phyloP scores from a whole-genome alignment of 495 filamentous ascomycete genomes.

The Haplographium delicatum region DNA sequence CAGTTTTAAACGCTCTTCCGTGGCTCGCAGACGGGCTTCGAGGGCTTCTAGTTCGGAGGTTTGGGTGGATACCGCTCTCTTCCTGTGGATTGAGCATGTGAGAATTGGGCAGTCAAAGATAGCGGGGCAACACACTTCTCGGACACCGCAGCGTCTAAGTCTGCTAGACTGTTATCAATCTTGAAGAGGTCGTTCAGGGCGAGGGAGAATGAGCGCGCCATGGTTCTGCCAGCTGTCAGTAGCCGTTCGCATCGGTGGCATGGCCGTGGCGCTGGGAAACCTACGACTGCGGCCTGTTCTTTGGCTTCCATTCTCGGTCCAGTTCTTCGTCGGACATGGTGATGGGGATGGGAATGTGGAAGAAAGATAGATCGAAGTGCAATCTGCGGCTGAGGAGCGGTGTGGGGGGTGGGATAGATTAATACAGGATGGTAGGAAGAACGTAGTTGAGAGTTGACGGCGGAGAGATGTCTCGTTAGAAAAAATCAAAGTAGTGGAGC shows the following conservation, averaged over 20 bases:
- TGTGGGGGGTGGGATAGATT: too few species aligned
- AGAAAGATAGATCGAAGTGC: too few species aligned
- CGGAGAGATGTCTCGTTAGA: slow-evolving; percentile 7
- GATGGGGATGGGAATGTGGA: slow-evolving; percentile 50
- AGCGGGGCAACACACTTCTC: slow-evolving; percentile 63
- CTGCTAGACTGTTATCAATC: slow-evolving; percentile 72
- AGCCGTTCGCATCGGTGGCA: background rate
- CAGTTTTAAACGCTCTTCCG: slow-evolving; percentile 70
- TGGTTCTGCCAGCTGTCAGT: slow-evolving; percentile 52
- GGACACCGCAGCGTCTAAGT: slow-evolving; percentile 71
- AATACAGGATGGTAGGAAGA: slow-evolving; percentile 7
- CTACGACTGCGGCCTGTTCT: slow-evolving; percentile 72
- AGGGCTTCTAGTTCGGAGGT: slow-evolving; percentile 78
- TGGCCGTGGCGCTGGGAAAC: slow-evolving; percentile 31
- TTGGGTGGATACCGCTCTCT: slow-evolving; percentile 65
- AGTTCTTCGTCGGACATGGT: slow-evolving; percentile 62
- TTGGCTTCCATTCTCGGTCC: slow-evolving; percentile 73
- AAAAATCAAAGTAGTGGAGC: too few species aligned
- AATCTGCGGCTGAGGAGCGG: too few species aligned
- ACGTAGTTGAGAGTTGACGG: slow-evolving; percentile 7
- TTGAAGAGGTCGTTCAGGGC: slow-evolving; percentile 86
- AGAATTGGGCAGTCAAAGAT: slow-evolving; percentile 11
- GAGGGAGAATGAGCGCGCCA: slow-evolving; percentile 80
- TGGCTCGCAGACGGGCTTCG: slow-evolving; percentile 75
- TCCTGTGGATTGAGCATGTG: slow-evolving; percentile 43